These are phyloP conservation scores for Alternaria consortialis DNA, from an alignment of 2,329 filamentous ascomycete species.

Conservation along the genomic window DNA sequence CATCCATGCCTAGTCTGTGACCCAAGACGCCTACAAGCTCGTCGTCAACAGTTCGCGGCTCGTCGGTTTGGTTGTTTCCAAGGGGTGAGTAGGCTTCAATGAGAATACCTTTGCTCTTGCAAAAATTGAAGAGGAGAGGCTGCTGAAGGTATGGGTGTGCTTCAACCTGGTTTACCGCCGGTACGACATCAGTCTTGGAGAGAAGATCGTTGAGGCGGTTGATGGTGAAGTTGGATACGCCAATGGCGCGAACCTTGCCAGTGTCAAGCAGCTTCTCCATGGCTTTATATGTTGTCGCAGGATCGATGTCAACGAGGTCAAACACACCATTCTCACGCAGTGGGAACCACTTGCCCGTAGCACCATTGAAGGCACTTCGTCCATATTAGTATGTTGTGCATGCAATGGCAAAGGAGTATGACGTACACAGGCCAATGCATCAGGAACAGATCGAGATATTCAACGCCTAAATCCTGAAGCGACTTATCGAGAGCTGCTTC, in stretches of 20 bases:
- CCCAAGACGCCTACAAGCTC: constrained; percentile 27
- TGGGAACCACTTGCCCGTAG: constrained; percentile 47
- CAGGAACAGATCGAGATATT: constrained; percentile 73
- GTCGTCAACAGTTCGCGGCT: constrained; percentile 62
- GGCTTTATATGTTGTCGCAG: constrained; percentile 77
- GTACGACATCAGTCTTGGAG: constrained; percentile 68
- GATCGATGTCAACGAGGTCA: constrained; percentile 78
- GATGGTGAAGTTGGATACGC: constrained; percentile 84
- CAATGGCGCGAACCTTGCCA: constrained; percentile 78
- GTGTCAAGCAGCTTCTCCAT: constrained; percentile 72
- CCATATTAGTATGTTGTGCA: not conserved
- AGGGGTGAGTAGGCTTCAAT: constrained; percentile 76
- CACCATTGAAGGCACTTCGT: constrained; percentile 28
- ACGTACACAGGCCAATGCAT: constrained; percentile 68
- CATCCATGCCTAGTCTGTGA: constrained; percentile 66
- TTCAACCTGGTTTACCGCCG: constrained; percentile 81
- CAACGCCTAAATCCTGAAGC: constrained; percentile 67
- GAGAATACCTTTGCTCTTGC: constrained; percentile 75
- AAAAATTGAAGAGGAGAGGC: constrained; percentile 68
- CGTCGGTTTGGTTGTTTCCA: constrained; percentile 68
- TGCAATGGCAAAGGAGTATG: too few relatives aligned
- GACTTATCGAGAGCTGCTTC: constrained; percentile 66
- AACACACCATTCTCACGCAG: constrained; percentile 66
- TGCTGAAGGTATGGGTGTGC: constrained; percentile 65
- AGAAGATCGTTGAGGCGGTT: constrained; percentile 75